These are phyloP conservation scores for Aspergillus spinulosporus DNA, from an alignment of 2,329 filamentous ascomycete genomes.

Conservation along the genomic window DNA sequence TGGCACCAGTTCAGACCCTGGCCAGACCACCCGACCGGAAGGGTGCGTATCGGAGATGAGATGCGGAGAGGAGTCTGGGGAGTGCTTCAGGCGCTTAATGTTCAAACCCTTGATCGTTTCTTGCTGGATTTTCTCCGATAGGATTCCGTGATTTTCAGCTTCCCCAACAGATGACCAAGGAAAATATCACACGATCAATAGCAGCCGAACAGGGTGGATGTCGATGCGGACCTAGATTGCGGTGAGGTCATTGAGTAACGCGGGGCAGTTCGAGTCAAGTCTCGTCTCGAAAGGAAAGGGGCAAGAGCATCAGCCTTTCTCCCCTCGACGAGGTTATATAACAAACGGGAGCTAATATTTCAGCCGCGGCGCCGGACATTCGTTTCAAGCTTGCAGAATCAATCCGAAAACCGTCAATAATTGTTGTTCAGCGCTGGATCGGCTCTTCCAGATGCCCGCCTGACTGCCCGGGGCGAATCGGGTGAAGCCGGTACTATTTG, in stretches of 20 bases:
- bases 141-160: neutral
- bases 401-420: neutral
- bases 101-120: slow-evolving; percentile 1
- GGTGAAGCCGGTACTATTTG: neutral
- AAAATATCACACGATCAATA: slow-evolving; percentile 18
- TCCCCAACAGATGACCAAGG: slow-evolving; percentile 4
- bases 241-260: slow-evolving; percentile 22
- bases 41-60: slow-evolving; percentile 1
- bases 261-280: slow-evolving; percentile 19
- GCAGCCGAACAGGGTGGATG: slow-evolving; percentile 22
- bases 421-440: neutral
- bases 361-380: neutral
- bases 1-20: slow-evolving; percentile 19
- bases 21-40: slow-evolving; percentile 23
- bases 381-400: neutral
- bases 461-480: neutral
- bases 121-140: neutral
- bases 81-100: neutral
- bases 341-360: neutral
- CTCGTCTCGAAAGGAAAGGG: neutral
- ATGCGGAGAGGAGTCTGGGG: neutral
- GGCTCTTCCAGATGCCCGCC: neutral
- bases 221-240: slow-evolving; percentile 21
- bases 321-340: neutral
- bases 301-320: neutral